These are phyloP conservation scores for Pleurotus citrinopileatus DNA, from an alignment of 768 basidiomycete species.

Conservation along the genomic window DNA sequence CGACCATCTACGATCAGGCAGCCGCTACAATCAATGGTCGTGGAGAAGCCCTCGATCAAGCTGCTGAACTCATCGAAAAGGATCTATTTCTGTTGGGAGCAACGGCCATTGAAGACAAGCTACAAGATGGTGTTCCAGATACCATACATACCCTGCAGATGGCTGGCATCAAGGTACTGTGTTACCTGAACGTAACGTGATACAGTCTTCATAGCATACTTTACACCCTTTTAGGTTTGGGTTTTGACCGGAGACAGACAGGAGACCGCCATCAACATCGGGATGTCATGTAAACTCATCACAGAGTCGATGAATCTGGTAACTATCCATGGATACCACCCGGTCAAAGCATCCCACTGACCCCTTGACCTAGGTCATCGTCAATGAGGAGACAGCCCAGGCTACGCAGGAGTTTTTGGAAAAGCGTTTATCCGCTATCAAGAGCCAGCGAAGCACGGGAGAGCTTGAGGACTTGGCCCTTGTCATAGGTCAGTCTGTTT, in stretches of 20 bases:
- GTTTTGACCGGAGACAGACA: constrained; percentile 97
- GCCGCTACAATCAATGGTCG: constrained; percentile 95
- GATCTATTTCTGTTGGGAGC: constrained; percentile 92
- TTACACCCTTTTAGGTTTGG: constrained; percentile 67
- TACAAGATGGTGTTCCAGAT: constrained; percentile 98
- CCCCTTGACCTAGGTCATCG: constrained; percentile 64
- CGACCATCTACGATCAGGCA: constrained; percentile 83
- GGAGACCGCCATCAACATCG: constrained; percentile 99
- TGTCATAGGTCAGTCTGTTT: constrained; percentile 69
- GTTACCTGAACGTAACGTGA: no score
- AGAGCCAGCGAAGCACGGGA: constrained; percentile 86
- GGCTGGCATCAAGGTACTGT: constrained; percentile 97
- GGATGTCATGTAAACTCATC: constrained; percentile 94
- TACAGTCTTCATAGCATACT: no score
- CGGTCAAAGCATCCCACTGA: background rate
- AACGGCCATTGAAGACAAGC: constrained; percentile 97
- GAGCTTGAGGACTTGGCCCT: constrained; percentile 95
- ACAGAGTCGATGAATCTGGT: constrained; percentile 99
- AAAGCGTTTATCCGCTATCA: constrained; percentile 88
- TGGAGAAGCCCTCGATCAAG: constrained; percentile 90
- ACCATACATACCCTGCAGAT: constrained; percentile 96
- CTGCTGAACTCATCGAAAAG: constrained; percentile 94
- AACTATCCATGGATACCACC: constrained; percentile 18
- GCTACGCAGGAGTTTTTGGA: constrained; percentile 85
- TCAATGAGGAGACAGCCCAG: constrained; percentile 84